Base-by-base conservation (phyloP, 768 basidiomycete species). In the Zangia roseola region DNA sequence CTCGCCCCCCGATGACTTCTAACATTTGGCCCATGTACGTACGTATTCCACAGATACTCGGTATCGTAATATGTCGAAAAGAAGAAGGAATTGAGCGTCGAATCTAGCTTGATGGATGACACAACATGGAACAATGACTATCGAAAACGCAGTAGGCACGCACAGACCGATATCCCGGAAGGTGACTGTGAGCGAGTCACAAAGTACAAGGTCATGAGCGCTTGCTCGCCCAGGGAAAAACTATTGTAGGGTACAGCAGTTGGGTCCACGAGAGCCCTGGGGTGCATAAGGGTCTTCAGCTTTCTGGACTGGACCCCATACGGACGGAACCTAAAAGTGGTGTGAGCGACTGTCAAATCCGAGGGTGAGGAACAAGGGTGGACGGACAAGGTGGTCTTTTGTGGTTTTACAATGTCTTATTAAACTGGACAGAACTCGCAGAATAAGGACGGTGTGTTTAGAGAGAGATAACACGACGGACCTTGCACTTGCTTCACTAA, bases 291-390 rank as follows among this genome's bases (percentile, higher is more conserved):
- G 95, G 65, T 99, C 95, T 50, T 95, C 91, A 36, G 82, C 83
- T 63, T 88, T 90, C 55, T 83, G 83, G n/a, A 95, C 85, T 20
- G 91, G 86, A 10, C 97, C 97, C 97, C 97, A 99, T 1, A 99
- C 91, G 17, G 90, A 93, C 21, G 94, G 94, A 41, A 95, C 87
- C 88, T 94, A 61, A 20, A 59, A 24, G 45, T 43, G 36, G 54
- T 31, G 56, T 62, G 43, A 62, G 60, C 30, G 51, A 55, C 19
- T 43, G 33, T 23, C 45, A 33, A 30, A 30, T 1, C 0, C 43
- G 35, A 50, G 53, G 35, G 20, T 34, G 50, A 47, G 53, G 34
- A 44, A 2, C 6, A 5, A 26, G 24, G 40, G 52, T 30, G 25
- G 23, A 71, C 79, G 58, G 51, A 83, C 82, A 42, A 86, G 79